Base-by-base conservation (phyloP, 2,329 filamentous ascomycete genomes). In the Neocucurbitaria cava region DNA sequence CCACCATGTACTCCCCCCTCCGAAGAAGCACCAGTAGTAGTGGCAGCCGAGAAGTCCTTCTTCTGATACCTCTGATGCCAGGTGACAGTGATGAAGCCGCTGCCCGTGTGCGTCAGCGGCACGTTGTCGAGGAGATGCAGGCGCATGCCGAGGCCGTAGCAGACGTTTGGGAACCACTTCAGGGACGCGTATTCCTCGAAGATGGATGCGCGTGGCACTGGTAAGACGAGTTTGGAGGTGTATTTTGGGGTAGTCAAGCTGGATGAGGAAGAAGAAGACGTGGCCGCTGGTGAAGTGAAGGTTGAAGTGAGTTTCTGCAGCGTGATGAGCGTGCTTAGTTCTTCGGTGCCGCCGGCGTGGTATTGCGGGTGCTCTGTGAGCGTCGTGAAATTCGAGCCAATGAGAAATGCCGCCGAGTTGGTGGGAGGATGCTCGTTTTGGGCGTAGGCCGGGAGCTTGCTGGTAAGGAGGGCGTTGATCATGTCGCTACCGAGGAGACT, bases 51-150 rank as follows among this genome's bases (percentile, higher is more conserved):
- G 36, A 54, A 57, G n/a, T 46, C 54, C 28, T 56, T 64, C 54
- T 62, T 61, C 54, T 66, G 63, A 30, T 42, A 58, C 18, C 54
- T 56, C 42, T 65, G 65, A n/a, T 43, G 30, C 65, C 65, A 68
- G n/a, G 45, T 46, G 2, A 65, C 18, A 0, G 23, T 13, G 3
- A 65, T 49, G 1, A 20, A 36, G 11, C 24, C 38, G 5, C 39
- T 5, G 0, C 3, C 5, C 10, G 35, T 23, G 9, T 47, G 39
- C 13, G 50, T 21, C 9, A 49, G 20, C 1, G 40, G 35, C 1
- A 30, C 30, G 18, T 57, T 60, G 5, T 55, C 49, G 28, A 65
- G 45, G 26, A 60, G 38, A 15, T 55, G 49, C 4, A 68, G 31
- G 4, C 54, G 43, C 23, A 68, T 63, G 21, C 61, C 63, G 8